phyloP scores from a whole-genome alignment of 139 green algal species.

The Coelastrella sp. region DNA sequence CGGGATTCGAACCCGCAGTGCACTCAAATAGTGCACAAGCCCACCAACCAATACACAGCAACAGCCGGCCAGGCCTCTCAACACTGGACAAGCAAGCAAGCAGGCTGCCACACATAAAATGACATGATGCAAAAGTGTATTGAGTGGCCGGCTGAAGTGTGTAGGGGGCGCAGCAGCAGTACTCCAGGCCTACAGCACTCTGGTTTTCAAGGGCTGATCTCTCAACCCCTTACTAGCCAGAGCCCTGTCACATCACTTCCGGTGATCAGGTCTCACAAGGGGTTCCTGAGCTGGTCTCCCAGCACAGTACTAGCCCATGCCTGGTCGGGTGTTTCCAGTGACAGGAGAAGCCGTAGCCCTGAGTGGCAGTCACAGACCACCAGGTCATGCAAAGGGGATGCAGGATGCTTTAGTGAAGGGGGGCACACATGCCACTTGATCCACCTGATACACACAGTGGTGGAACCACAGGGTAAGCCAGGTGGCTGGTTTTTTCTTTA shows the following conservation, averaged over 20 bases:
- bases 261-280: slow-evolving; percentile 18
- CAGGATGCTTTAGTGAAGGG: background rate
- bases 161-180: slow-evolving; percentile 37
- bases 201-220: slow-evolving; percentile 16
- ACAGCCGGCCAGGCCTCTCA: background rate
- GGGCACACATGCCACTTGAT: no score
- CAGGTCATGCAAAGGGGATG: slow-evolving; percentile 3
- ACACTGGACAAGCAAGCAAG: background rate
- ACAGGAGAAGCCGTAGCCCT: slow-evolving; percentile 15
- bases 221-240: slow-evolving; percentile 36
- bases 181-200: slow-evolving; percentile 20
- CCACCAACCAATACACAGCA: background rate
- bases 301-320: background rate
- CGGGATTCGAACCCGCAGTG: slow-evolving; percentile 23
- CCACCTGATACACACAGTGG: no score
- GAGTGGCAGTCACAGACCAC: background rate
- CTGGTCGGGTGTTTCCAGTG: slow-evolving; percentile 38
- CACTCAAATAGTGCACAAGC: background rate
- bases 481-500: no score
- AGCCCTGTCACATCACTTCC: slow-evolving; percentile 35
- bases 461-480: no score
- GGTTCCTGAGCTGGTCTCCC: background rate
- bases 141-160: background rate
- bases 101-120: background rate
- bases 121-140: background rate